Evolutionary conservation across 2,329 filamentous ascomycete genomes (phyloP), one percentile per base, ranked within the genome.

Genomic region (Cladosporium sp.): DNA sequence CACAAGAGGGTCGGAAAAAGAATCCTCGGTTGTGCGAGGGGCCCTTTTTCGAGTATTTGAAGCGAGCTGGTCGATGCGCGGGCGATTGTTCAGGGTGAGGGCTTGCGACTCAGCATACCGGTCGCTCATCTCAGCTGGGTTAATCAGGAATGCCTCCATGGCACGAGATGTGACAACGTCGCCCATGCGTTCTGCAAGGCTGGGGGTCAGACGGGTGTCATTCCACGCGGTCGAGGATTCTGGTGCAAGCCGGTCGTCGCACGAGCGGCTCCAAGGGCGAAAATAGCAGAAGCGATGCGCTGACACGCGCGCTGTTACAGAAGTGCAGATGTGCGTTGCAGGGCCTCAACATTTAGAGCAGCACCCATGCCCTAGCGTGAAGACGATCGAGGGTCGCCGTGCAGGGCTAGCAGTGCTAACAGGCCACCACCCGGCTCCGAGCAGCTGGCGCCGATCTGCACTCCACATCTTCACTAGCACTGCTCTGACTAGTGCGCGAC

Each of bases 131-230:
- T 35, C 32, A 9, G 36, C 36, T 44, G 55, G 55, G 48, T 51
- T 57, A 28, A 57, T 24, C 19, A 57, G 39, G 39, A 57, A 57
- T n/a, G 37, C 24, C 24, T 57, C 55, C 36, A 51, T 57, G 32
- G 48, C 55, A 28, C 35, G 36, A 17, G 32, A 17, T 13, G 52
- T 55, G 25, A 28, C 40, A 25, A 45, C 9, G 20, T 45, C 39
- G 34, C 19, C 52, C 52, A 55, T 47, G 40, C 22, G 35, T 34
- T 36, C 39, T 40, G 13, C 4, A 6, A 55, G 40, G 19, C 15
- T 34, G 52, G 25, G 52, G 42, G 40, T 37, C 52, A 55, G 40
- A 34, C 32, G 40, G 39, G 28, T 55, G 52, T 45, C 52, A 55
- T 55, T 17, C 37, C 40, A 55, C 32, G 52, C 52, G 28, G 36